Evolutionary conservation across 192 early-diverging fungal species (phyloP), one percentile per base, ranked within the genome.

Genomic region (Coemansia sp.): DNA sequence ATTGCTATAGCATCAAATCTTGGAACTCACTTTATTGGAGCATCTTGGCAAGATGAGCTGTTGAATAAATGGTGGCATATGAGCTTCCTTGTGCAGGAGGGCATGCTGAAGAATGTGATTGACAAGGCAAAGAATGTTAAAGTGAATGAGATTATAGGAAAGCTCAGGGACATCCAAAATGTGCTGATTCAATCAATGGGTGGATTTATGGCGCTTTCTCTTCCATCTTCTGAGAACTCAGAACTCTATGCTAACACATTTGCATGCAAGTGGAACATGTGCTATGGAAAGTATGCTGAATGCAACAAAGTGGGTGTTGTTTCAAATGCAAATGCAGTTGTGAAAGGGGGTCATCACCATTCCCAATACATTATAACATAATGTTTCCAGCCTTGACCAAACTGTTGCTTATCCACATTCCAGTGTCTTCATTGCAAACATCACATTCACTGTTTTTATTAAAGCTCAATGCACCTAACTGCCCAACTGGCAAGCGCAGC

Each of bases 21-120:
- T 48, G 47, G 3, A 2, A 81, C 75, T 9, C 70, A 74, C 21
- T 81, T 76, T 68, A 86, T 78, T 2, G 79, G 10, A 11, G 47
- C 77, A 3, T 74, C 77, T 26, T 53, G 81, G 3, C 53, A 63
- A n/a, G 59, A 68, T 39, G 64, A 77, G 37, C 73, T 77, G 44
- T 60, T 64, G 12, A 81, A 75, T 71, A 91, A 89, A 40, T 83
- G 87, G 43, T 75, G 83, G 58, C 85, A 84, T 23, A 87, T 90
- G 48, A 88, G 87, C 38, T 64, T 91, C 9, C 91, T 94, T 72
- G 82, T 72, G 23, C 92, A 94, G 58, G 88, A 90, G 63, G 56
- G 65, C 2, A 87, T 92, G 75, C 72, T 93, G 54, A 86, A 85
- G 66, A 52, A 67, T 18, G 23, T 91, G 9, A 44, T 88, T 38